Evolutionary conservation across 768 basidiomycete genomes (phyloP), one percentile per base, ranked within the genome.

Genomic region (Suillus lakei): DNA sequence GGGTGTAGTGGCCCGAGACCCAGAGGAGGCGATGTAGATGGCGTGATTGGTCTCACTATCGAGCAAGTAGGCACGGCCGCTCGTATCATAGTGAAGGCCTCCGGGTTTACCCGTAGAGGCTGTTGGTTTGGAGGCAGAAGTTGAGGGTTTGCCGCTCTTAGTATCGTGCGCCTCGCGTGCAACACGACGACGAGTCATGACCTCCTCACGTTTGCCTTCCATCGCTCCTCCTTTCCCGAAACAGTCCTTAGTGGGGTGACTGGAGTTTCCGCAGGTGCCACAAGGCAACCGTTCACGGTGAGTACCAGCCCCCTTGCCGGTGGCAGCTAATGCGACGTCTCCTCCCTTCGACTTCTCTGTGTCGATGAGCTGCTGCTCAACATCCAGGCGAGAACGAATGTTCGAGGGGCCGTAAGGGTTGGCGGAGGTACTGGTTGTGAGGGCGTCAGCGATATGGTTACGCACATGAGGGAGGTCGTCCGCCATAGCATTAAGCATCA

Each of bases 121-220:
- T 2, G 39, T 1, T 2, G 16, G 39, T 16, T 16, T 41, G 9
- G n/a, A n/a, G n/a, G n/a, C n/a, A n/a, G n/a, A n/a, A n/a, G n/a
- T n/a, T n/a, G n/a, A n/a, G n/a, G n/a, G n/a, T n/a, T n/a, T n/a
- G n/a, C n/a, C n/a, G n/a, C n/a, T n/a, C n/a, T n/a, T n/a, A n/a
- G n/a, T n/a, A n/a, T n/a, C n/a, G n/a, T n/a, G n/a, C n/a, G n/a
- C n/a, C n/a, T n/a, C 3, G 6, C 41, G 18, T 4, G 41, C 8
- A 0, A 9, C 43, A 9, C 0, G 9, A 9, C 10, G 21, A 4
- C 2, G 21, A 0, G 21, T 8, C 3, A 21, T 2, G 0, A 44
- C 43, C 21, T 44, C 21, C 1, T 44, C 43, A 1, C 0, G 43
- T 2, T 44, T 44, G 0, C 43, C 43, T 1, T 44, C 43, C 21